These are phyloP conservation scores for Boeremia lycopersici DNA, from an alignment of 2,329 filamentous ascomycete genomes.

Conservation along the genomic window DNA sequence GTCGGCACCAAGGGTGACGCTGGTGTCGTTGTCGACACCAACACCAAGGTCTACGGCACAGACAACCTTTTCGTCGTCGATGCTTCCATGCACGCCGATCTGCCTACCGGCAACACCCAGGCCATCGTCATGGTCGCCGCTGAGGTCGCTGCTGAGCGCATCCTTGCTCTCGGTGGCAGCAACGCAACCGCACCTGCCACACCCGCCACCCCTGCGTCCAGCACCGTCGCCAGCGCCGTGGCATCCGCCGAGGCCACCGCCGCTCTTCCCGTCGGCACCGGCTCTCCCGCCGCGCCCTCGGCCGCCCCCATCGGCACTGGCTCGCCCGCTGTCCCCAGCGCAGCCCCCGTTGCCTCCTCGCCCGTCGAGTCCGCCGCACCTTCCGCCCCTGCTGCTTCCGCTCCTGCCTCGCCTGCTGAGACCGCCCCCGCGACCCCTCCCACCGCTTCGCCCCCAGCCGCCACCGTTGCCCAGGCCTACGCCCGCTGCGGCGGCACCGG, in stretches of 20 bases:
- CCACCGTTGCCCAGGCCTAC: conserved; percentile 33
- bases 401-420: conserved; percentile 5
- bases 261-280: conserved; percentile 1
- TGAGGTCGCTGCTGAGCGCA: conserved; percentile 64
- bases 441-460: conserved; percentile 5
- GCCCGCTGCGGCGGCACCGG: conserved; percentile 53
- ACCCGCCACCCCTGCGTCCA: neutral
- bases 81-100: conserved; percentile 65
- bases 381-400: conserved; percentile 1
- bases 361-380: conserved; percentile 10
- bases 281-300: conserved; percentile 1
- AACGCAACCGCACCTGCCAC: conserved; percentile 24
- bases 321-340: conserved; percentile 11
- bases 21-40: conserved; percentile 48
- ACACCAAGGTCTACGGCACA: conserved; percentile 54
- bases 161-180: conserved; percentile 50
- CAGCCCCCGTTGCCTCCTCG: conserved; percentile 12
- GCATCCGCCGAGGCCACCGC: conserved; percentile 12
- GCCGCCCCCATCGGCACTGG: conserved; percentile 7
- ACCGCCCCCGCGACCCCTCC: conserved; percentile 8
- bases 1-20: conserved; percentile 50
- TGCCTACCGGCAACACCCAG: conserved; percentile 71
- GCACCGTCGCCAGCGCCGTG: conserved; percentile 3
- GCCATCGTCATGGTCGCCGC: conserved; percentile 68
- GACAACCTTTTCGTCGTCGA: conserved; percentile 54